Evolutionary conservation across 225 moss, liverwort and hornwort genomes (phyloP), one percentile per base, ranked within the genome.

Genomic region (Marchantia paleacea): DNA sequence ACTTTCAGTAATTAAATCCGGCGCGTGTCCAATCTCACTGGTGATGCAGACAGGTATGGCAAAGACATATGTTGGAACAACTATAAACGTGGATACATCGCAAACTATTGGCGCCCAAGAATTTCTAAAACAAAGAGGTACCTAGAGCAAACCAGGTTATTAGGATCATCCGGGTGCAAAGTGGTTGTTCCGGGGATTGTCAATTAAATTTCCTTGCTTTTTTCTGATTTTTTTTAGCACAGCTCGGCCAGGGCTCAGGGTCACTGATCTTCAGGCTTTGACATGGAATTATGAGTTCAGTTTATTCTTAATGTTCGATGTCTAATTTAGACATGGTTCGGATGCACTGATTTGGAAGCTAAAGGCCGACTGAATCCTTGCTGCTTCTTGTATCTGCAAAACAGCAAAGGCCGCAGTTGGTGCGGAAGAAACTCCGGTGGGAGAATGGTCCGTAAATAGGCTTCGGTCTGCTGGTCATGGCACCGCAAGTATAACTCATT

Each of bases 351-450:
- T 29, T 12, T 58, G 24, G 52, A 81, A 22, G 15, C 26, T 78
- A 28, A 52, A 10, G 28, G 11, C 83, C 79, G 81, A 81, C 65
- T 30, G 77, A 82, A 65, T 84, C 63, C 76, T 30, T 80, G 82
- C 80, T 49, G 31, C 12, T 6, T 91, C 72, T 83, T 84, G 78
- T 85, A 55, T 69, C 79, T 81, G 76, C 77, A 65, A 58, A 89
- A 91, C 93, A 96, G 95, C 91, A 65, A 93, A 85, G 85, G 91
- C 92, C 85, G 95, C 93, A 84, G 95, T 93, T 52, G 95, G 95
- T 76, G 95, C 95, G 71, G 95, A 93, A 88, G 95, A 96, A 87
- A 88, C 93, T 75, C 95, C 95, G 72, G 84, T 92, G 25, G 95
- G 95, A 83, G 93, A 92, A 81, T 96, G 95, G 95, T 96, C 95